A percentile compares a stretch with the other conserved stretches of the same genome.
phyloP scores from a whole-genome alignment of 129 eudicot genomes.

The Escallonia rubra region DNA sequence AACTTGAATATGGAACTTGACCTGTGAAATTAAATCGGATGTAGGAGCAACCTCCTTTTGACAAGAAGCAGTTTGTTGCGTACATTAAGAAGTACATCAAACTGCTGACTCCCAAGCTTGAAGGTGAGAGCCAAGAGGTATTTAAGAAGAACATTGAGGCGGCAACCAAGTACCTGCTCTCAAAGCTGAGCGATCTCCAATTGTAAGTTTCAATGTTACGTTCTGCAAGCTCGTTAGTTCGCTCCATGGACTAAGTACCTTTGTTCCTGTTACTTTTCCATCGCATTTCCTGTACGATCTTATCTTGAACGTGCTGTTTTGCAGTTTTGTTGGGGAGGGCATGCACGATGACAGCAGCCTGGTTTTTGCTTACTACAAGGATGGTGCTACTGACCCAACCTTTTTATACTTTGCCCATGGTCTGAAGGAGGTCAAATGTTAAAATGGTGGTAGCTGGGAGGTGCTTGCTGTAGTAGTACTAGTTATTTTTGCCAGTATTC shows the following conservation, averaged over 20 bases:
- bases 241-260: no score
- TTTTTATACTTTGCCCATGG: constrained; percentile 43
- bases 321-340: constrained; percentile 64
- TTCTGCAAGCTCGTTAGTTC: no score
- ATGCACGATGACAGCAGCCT: constrained; percentile 43
- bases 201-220: constrained; percentile 43
- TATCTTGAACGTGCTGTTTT: constrained; percentile 49
- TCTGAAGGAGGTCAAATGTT: constrained; percentile 53
- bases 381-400: constrained; percentile 51
- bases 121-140: constrained; percentile 41
- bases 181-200: constrained; percentile 72
- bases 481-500: background rate
- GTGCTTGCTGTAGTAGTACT: background rate
- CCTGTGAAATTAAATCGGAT: background rate
- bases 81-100: constrained; percentile 74
- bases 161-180: constrained; percentile 60
- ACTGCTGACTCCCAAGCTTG: constrained; percentile 54
- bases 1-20: background rate
- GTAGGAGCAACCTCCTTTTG: constrained; percentile 87
- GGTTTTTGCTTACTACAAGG: constrained; percentile 65
- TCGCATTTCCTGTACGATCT: constrained; percentile 42
- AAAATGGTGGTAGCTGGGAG: background rate
- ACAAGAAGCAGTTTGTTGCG: constrained; percentile 68
- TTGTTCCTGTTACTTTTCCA: no score
- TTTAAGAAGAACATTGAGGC: constrained; percentile 63